Percentiles rank a stretch among this genome's conserved stretches.
phyloP scores from a whole-genome alignment of 1,284 basidiomycete genomes.

The Exobasidium cylindrosporum region DNA sequence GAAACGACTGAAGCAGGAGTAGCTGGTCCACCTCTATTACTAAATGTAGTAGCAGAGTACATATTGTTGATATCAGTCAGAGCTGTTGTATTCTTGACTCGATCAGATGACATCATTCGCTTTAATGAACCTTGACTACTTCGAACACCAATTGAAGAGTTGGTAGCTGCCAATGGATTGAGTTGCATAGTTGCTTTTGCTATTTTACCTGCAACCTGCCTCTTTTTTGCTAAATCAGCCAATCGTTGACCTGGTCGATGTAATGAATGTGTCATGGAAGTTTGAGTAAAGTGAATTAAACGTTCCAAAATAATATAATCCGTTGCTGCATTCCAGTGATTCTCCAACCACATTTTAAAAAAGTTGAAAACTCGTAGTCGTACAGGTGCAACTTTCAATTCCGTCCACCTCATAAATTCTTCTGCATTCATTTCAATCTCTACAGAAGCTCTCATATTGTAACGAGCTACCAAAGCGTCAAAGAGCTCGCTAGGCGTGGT shows the following conservation, averaged over 20 bases:
- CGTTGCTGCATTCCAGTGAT: constrained; percentile 72
- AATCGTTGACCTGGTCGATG: constrained; percentile 69
- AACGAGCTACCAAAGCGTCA: constrained; percentile 73
- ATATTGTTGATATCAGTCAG: constrained; percentile 32
- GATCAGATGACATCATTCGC: constrained; percentile 51
- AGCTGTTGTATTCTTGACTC: constrained; percentile 32
- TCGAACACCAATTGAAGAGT: constrained; percentile 17
- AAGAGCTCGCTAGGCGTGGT: constrained; percentile 74
- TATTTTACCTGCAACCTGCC: constrained; percentile 51
- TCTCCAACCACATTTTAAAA: constrained; percentile 88
- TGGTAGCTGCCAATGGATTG: background rate
- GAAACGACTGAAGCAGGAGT: constrained; percentile 71
- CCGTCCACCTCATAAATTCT: constrained; percentile 73
- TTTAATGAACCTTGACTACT: constrained; percentile 40
- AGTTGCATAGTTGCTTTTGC: constrained; percentile 2
- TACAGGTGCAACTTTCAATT: constrained; percentile 80
- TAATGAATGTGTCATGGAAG: constrained; percentile 66
- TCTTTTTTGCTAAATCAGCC: constrained; percentile 65
- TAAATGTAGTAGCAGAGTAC: constrained; percentile 29
- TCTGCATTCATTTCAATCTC: constrained; percentile 60
- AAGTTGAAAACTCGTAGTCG: constrained; percentile 85
- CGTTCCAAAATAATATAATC: constrained; percentile 59
- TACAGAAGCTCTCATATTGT: constrained; percentile 65
- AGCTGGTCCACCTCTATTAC: constrained; percentile 13
- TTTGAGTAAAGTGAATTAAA: constrained; percentile 67